A percentile compares a stretch with the other conserved stretches of the same genome.
Conservation (phyloP, 2,329 filamentous ascomycete species). For the Magnaporthiopsis incrustans region DNA sequence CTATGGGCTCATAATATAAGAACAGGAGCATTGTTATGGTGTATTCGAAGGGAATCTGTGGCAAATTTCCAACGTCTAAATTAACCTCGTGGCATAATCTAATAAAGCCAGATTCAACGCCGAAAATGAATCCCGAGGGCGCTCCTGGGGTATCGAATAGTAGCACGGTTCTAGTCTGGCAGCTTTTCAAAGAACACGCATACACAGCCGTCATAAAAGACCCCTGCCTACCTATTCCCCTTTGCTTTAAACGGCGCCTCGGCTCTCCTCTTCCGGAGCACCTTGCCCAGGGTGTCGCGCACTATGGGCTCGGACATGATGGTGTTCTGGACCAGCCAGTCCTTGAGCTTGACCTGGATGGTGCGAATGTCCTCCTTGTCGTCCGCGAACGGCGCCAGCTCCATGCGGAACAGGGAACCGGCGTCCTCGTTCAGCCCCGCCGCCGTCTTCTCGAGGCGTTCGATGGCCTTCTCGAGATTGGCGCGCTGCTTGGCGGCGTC, state of each 20-base stretch:
- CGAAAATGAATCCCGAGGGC: not conserved
- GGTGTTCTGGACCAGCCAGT: constrained; percentile 83
- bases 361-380: constrained; percentile 56
- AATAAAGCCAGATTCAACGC: not conserved
- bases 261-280: constrained; percentile 53
- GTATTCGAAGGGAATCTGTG: not conserved
- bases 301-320: constrained; percentile 76
- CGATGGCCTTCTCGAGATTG: constrained; percentile 50
- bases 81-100: not conserved
- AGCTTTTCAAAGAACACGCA: not conserved
- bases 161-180: not conserved
- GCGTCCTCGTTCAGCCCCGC: constrained; percentile 61
- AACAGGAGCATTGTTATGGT: not conserved
- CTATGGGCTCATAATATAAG: not conserved
- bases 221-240: constrained; percentile 32
- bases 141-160: not conserved
- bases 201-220: not conserved
- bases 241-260: constrained; percentile 56
- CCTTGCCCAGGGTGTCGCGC: constrained; percentile 64
- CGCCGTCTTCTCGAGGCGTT: constrained; percentile 55
- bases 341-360: constrained; percentile 65
- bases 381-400: constrained; percentile 73
- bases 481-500: constrained; percentile 37
- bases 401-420: constrained; percentile 62
- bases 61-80: not conserved